Conservation (phyloP, 208 protist genomes). For the Angomonas ambiguus region DNA sequence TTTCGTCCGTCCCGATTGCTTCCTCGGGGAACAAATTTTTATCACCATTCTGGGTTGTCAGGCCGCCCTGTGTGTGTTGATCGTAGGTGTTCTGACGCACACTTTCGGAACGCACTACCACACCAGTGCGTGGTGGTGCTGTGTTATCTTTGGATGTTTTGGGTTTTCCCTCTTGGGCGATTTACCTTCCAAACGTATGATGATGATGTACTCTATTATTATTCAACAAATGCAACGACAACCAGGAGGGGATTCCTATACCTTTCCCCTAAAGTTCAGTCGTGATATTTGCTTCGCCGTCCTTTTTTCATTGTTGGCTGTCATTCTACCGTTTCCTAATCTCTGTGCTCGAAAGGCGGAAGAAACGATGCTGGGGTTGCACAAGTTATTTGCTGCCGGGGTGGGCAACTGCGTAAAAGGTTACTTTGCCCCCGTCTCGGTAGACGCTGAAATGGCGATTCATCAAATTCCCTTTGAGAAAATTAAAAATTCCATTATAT, state of each 20-base stretch:
- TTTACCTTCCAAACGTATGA: slow-evolving; percentile 33
- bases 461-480: slow-evolving; percentile 41
- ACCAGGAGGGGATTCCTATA: slow-evolving; percentile 17
- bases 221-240: slow-evolving; percentile 59
- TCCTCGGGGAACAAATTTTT: slow-evolving; percentile 33
- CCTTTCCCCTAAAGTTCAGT: slow-evolving; percentile 27
- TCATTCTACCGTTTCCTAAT: slow-evolving; percentile 43
- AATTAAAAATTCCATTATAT: slow-evolving; percentile 21
- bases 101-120: slow-evolving; percentile 27
- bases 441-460: slow-evolving; percentile 40
- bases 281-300: slow-evolving; percentile 45
- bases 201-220: slow-evolving; percentile 52
- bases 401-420: slow-evolving; percentile 53
- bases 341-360: slow-evolving; percentile 29
- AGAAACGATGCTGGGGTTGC: slow-evolving; percentile 27
- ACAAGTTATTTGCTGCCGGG: slow-evolving; percentile 44
- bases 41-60: slow-evolving; percentile 30
- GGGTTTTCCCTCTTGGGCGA: slow-evolving; percentile 41
- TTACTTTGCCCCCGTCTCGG: slow-evolving; percentile 44
- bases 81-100: slow-evolving; percentile 47
- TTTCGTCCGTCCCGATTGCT: slow-evolving; percentile 1
- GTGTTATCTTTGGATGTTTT: slow-evolving; percentile 36
- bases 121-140: slow-evolving; percentile 56
- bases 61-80: slow-evolving; percentile 18
- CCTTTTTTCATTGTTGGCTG: slow-evolving; percentile 24